phyloP scores from a whole-genome alignment of 305 asterid genomes.

The Fraxinus baroniana region DNA sequence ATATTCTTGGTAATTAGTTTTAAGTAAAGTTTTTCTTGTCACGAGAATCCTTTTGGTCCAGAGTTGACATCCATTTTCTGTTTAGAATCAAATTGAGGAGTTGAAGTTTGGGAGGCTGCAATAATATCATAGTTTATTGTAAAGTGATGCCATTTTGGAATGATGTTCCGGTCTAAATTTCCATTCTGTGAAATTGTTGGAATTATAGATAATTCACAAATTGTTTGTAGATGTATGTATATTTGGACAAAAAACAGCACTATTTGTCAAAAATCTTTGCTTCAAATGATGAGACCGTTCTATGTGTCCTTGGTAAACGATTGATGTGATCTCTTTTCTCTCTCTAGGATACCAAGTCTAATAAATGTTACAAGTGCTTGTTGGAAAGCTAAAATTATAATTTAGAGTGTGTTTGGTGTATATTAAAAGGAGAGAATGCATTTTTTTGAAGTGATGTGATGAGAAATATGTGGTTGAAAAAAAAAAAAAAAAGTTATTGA shows the following conservation, averaged over 20 bases:
- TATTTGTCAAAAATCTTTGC: conserved; percentile 4
- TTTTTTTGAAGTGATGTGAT: too few species aligned
- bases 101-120: conserved; percentile 12
- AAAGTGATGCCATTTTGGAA: conserved; percentile 9
- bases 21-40: background rate
- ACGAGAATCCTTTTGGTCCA: background rate
- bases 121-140: conserved; percentile 1
- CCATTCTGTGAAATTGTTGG: conserved; percentile 8
- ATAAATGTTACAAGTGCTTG: background rate
- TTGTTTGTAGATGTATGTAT: conserved; percentile 7
- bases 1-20: background rate
- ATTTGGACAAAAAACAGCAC: background rate
- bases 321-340: background rate
- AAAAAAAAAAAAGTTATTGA: too few species aligned
- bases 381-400: background rate
- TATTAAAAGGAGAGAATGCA: too few species aligned
- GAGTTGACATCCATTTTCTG: conserved; percentile 3
- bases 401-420: background rate
- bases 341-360: background rate
- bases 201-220: conserved; percentile 10
- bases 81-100: background rate
- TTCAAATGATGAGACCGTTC: conserved; percentile 1
- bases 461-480: too few species aligned
- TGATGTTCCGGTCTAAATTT: conserved; percentile 5
- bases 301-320: background rate